Percentiles rank a stretch among this genome's conserved stretches.
phyloP scores from a whole-genome alignment of 73 alveolate species.

The Paramecium sexaurelia region DNA sequence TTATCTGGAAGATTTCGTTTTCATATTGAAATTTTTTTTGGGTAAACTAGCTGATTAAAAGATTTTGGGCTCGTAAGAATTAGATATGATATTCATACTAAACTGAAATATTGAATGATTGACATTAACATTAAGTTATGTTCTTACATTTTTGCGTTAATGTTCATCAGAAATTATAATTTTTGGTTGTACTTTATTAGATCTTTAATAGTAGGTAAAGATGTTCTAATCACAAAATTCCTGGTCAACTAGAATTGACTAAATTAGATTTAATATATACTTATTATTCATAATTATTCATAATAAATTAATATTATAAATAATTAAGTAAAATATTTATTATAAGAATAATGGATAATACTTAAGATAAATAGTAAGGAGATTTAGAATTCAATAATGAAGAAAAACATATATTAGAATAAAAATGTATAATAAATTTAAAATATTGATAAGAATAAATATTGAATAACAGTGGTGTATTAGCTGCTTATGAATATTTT shows the following conservation, averaged over 20 bases:
- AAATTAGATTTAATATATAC: background rate
- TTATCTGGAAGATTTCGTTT: background rate
- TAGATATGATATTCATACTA: background rate
- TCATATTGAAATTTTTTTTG: background rate
- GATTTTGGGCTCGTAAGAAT: background rate
- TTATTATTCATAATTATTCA: background rate
- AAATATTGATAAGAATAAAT: background rate
- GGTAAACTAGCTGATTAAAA: background rate
- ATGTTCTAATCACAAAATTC: background rate
- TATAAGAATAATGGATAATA: background rate
- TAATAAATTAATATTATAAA: background rate
- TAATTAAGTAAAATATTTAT: background rate
- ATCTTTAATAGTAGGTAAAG: background rate
- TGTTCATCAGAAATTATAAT: background rate
- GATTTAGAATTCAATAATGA: background rate
- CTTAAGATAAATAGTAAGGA: background rate
- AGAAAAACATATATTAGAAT: constrained; percentile 34
- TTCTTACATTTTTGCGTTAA: background rate
- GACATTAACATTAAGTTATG: background rate
- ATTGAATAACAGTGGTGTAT: constrained; percentile 46
- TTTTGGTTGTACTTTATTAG: background rate
- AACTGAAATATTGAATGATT: background rate
- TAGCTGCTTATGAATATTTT: constrained; percentile 56
- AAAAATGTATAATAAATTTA: constrained; percentile 32
- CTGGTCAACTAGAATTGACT: background rate